phyloP scores from a whole-genome alignment of 768 basidiomycete genomes.

The Russula foetens region DNA sequence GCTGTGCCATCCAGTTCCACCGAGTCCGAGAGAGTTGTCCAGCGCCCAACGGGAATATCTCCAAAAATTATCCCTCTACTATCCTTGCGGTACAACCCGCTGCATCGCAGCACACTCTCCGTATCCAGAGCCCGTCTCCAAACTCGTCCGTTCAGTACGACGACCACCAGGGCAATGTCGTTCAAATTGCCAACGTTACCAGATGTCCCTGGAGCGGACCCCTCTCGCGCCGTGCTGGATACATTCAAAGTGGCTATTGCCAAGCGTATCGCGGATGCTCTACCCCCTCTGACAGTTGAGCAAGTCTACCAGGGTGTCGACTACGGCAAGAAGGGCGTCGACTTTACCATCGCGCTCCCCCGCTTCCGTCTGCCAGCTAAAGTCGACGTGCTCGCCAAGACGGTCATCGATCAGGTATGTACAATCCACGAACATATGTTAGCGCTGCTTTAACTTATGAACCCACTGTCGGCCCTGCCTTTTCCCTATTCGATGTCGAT shows the following conservation, averaged over 20 bases:
- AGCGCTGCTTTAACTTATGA: neutral
- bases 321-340: constrained; percentile 88
- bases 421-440: neutral
- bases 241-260: constrained; percentile 79
- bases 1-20: no score
- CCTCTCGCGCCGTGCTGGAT: constrained; percentile 61
- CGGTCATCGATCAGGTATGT: constrained; percentile 61
- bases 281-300: constrained; percentile 59
- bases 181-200: constrained; percentile 31
- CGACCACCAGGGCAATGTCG: neutral
- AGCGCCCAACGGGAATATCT: neutral
- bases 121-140: neutral
- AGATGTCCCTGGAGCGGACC: constrained; percentile 43
- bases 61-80: constrained; percentile 10
- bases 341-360: constrained; percentile 89
- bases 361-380: constrained; percentile 83
- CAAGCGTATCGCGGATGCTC: constrained; percentile 52
- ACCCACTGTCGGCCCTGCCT: no score
- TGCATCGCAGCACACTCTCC: constrained; percentile 11
- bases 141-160: neutral
- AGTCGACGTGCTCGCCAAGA: constrained; percentile 65
- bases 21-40: no score
- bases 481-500: neutral
- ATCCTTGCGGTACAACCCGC: neutral
- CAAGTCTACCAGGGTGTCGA: constrained; percentile 81